Base-by-base conservation (phyloP, 192 early-diverging fungal genomes). In the Obelidium mucronatum region DNA sequence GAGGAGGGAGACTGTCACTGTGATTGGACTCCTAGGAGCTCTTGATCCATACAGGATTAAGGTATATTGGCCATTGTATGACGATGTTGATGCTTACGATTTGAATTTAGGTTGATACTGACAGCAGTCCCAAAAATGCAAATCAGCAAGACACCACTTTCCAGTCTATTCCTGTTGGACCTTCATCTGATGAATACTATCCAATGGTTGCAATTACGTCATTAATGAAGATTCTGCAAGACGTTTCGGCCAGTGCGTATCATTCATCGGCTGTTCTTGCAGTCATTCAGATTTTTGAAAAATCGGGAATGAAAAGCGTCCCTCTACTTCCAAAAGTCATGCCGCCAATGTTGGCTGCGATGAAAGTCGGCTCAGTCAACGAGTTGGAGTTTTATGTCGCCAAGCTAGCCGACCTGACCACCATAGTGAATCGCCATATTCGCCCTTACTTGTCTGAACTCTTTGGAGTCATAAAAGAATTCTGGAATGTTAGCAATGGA, bases 11-110 rank as follows among this genome's bases (percentile, higher is more conserved):
- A 90, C 91, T 5, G 87, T 94, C 37, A 94, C 93, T 35, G 77
- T 92, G 22, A 83, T 96, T 56, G 94, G 94, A 65, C 92, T 93
- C 15, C 81, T 96, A 6, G 94, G 94, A 42, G 94, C 94, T 24
- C 80, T 96, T 2, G 94, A 96, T 84, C 94, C 94, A 31, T 94
- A 93, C 77, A 82, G 74, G 4, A 40, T 56, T 72, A 81, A 56
- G 74, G 73, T 78, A 33, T 42, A 51, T 31, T 11, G 13, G 31
- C 22, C n/a, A n/a, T n/a, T n/a, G n/a, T n/a, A n/a, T n/a, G n/a
- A n/a, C n/a, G 34, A 69, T 31, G 26, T 69, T 24, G n/a, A 63
- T 8, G 39, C 22, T 56, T 33, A 1, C 52, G n/a, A n/a, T n/a
- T n/a, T 6, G 8, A 68, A 39, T 26, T 36, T 62, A 75, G 74